Evolutionary conservation across 208 protist species (phyloP).

Genomic region (Leishmania mexicana): DNA sequence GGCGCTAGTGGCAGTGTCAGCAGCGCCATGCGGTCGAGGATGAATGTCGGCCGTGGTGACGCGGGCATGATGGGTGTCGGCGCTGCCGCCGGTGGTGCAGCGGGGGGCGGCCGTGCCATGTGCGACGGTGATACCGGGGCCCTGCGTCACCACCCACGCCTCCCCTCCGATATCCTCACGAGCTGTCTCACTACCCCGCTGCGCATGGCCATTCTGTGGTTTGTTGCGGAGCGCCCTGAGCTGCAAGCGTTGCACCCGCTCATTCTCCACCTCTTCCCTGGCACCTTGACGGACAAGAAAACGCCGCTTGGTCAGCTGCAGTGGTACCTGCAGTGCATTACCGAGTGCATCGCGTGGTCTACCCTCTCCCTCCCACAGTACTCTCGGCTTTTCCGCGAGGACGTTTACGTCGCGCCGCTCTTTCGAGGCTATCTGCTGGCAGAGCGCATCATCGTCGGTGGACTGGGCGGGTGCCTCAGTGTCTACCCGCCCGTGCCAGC

Average conservation of each 20-base stretch:
- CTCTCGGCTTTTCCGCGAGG: conserved; percentile 89
- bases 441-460: conserved; percentile 94
- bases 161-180: conserved; percentile 97
- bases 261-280: conserved; percentile 75
- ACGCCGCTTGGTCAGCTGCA: conserved; percentile 98
- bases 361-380: conserved; percentile 83
- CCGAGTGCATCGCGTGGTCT: conserved; percentile 99
- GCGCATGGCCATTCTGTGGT: conserved; percentile 96
- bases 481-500: conserved; percentile 93
- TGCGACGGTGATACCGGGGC: conserved; percentile 15
- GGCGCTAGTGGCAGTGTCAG: conserved; percentile 8
- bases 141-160: conserved; percentile 54
- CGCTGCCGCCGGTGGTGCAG: conserved; percentile 1
- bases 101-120: not conserved
- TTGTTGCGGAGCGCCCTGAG: conserved; percentile 62
- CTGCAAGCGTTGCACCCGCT: conserved; percentile 72
- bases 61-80: conserved; percentile 2
- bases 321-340: conserved; percentile 99
- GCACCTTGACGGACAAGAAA: conserved; percentile 85
- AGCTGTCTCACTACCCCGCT: conserved; percentile 99
- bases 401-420: conserved; percentile 97
- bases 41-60: conserved; percentile 1
- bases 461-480: conserved; percentile 91
- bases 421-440: conserved; percentile 98
- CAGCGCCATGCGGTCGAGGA: conserved; percentile 1